These are phyloP conservation scores for Brettanomyces sp. DNA, from an alignment of 805 yeast species.

Conservation along the genomic window DNA sequence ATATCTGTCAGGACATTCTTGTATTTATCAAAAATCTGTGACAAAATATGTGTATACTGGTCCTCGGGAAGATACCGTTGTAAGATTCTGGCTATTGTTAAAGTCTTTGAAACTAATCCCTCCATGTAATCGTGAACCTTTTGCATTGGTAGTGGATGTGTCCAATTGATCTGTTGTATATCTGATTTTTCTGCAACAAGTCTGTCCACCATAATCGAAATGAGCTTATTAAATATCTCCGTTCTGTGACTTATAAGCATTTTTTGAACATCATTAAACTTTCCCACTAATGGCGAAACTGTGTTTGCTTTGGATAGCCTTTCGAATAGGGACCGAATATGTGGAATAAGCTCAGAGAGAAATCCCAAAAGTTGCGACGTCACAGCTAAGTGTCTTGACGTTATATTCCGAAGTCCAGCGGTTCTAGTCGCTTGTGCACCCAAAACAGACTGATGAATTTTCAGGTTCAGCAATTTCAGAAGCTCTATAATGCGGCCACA, in stretches of 20 bases:
- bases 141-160: slow-evolving; percentile 30
- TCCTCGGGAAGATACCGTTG: slow-evolving; percentile 45
- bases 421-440: slow-evolving; percentile 71
- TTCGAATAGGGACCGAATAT: slow-evolving; percentile 21
- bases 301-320: slow-evolving; percentile 23
- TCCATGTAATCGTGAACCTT: slow-evolving; percentile 59
- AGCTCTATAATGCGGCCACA: slow-evolving; percentile 37
- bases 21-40: slow-evolving; percentile 48
- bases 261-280: slow-evolving; percentile 31
- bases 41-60: slow-evolving; percentile 36
- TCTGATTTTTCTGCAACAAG: slow-evolving; percentile 41
- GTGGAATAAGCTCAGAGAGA: slow-evolving; percentile 31
- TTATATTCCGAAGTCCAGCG: slow-evolving; percentile 65
- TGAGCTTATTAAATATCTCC: slow-evolving; percentile 53
- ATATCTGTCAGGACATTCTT: slow-evolving; percentile 45
- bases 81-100: slow-evolving; percentile 53
- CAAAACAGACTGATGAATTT: slow-evolving; percentile 50
- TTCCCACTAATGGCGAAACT: slow-evolving; percentile 19
- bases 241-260: slow-evolving; percentile 50
- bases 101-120: slow-evolving; percentile 53
- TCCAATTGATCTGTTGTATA: slow-evolving; percentile 41
- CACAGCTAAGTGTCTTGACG: slow-evolving; percentile 61
- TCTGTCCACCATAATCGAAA: slow-evolving; percentile 64
- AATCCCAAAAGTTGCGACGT: slow-evolving; percentile 56
- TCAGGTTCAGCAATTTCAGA: slow-evolving; percentile 43